These are phyloP conservation scores for Fusarium albidum DNA, from an alignment of 2,329 filamentous ascomycete species.

Conservation along the genomic window DNA sequence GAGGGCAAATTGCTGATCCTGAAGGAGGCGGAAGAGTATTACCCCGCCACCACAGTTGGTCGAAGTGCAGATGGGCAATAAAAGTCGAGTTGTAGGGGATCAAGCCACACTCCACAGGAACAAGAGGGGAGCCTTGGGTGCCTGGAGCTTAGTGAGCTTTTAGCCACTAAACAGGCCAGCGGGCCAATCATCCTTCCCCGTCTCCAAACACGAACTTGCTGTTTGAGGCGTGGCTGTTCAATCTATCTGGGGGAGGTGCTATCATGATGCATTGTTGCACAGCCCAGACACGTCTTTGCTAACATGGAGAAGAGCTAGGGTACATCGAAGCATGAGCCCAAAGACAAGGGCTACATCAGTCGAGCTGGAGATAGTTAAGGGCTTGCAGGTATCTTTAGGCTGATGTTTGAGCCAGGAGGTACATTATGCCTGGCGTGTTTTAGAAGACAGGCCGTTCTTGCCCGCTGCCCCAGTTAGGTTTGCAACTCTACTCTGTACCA, in stretches of 20 bases:
- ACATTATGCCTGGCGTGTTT: constrained; percentile 23
- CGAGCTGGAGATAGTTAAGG: constrained; percentile 8
- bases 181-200: not conserved
- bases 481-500: constrained; percentile 13
- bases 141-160: not conserved
- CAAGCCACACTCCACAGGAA: constrained; percentile 23
- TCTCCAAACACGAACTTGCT: not conserved
- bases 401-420: constrained; percentile 16
- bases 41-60: constrained; percentile 20
- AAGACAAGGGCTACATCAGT: constrained; percentile 5
- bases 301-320: not conserved
- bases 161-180: not conserved
- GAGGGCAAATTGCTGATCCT: not conserved
- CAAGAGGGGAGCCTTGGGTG: not conserved
- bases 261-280: constrained; percentile 30
- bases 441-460: constrained; percentile 24
- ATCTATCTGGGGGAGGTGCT: constrained; percentile 6
- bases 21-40: not conserved
- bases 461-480: constrained; percentile 30
- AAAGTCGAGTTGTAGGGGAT: constrained; percentile 2
- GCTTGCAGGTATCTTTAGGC: constrained; percentile 20
- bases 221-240: constrained; percentile 10
- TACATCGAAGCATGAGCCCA: not conserved
- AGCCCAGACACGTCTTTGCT: constrained; percentile 10
- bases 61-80: constrained; percentile 9